Evolutionary conservation across 2,329 filamentous ascomycete species (phyloP).

Genomic region (Sporothrix schenckii): DNA sequence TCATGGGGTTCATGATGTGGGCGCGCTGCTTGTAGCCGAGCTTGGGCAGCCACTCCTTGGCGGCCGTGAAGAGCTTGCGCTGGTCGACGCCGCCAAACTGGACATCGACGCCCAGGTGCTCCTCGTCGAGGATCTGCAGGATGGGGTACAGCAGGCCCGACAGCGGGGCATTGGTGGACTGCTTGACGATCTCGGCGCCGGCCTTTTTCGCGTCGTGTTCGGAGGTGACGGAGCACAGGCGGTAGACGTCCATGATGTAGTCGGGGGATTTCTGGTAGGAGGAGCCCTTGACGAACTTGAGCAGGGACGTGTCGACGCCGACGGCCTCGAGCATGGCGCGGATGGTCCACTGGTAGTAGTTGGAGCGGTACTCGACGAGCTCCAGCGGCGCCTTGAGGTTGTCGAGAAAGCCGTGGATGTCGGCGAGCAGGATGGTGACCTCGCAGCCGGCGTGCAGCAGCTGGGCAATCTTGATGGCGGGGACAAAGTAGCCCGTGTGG

Average conservation of each 20-base stretch:
- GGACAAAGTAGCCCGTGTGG: conserved; percentile 87
- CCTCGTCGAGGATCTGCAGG: conserved; percentile 88
- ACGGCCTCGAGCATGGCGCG: conserved; percentile 74
- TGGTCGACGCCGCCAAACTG: conserved; percentile 87
- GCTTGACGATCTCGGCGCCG: conserved; percentile 92
- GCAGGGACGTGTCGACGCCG: conserved; percentile 74
- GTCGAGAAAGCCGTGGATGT: conserved; percentile 76
- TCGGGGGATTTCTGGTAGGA: conserved; percentile 73
- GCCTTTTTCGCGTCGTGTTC: conserved; percentile 87
- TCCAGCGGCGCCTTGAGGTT: conserved; percentile 87
- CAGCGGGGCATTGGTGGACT: conserved; percentile 74
- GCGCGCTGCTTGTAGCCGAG: conserved; percentile 76
- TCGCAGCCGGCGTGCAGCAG: conserved; percentile 83
- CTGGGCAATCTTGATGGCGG: conserved; percentile 86
- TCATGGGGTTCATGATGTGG: conserved; percentile 70
- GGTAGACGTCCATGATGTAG: conserved; percentile 89
- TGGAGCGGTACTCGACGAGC: conserved; percentile 76
- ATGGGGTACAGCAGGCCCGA: conserved; percentile 79
- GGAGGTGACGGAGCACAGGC: conserved; percentile 69
- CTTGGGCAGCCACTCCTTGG: conserved; percentile 81
- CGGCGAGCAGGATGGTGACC: conserved; percentile 75
- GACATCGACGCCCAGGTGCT: conserved; percentile 82
- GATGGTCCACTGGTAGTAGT: conserved; percentile 82
- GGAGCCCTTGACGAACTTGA: conserved; percentile 83
- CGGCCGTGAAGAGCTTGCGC: conserved; percentile 84